phyloP scores from a whole-genome alignment of 2,329 filamentous ascomycete genomes.

The Aspergillus carbonarius region DNA sequence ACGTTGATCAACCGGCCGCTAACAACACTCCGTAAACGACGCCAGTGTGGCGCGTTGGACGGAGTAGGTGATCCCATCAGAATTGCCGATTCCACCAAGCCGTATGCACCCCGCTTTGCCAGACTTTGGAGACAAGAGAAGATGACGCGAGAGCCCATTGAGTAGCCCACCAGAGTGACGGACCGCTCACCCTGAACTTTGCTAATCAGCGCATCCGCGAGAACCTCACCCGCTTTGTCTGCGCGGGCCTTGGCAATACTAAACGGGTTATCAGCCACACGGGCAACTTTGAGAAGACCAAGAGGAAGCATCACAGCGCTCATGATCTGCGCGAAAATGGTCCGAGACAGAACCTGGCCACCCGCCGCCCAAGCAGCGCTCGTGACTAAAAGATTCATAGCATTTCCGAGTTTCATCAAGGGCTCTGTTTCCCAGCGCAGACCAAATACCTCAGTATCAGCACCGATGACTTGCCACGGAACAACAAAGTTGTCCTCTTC shows the following conservation, averaged over 20 bases:
- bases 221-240: constrained; percentile 74
- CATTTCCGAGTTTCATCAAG: constrained; percentile 72
- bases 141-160: constrained; percentile 76
- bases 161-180: constrained; percentile 78
- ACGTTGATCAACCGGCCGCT: constrained; percentile 83
- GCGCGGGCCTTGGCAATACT: constrained; percentile 72
- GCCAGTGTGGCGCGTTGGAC: constrained; percentile 70
- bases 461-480: constrained; percentile 75
- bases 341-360: constrained; percentile 70
- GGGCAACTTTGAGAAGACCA: constrained; percentile 63
- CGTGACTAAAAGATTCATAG: constrained; percentile 73
- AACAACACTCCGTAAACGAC: constrained; percentile 72
- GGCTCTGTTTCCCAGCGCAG: constrained; percentile 80
- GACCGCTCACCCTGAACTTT: constrained; percentile 78
- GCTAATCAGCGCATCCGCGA: constrained; percentile 80
- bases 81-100: constrained; percentile 78
- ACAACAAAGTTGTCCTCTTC: constrained; percentile 69
- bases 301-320: constrained; percentile 68
- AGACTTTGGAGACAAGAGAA: constrained; percentile 77
- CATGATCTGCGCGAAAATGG: constrained; percentile 66
- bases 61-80: constrained; percentile 80
- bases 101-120: constrained; percentile 76
- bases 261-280: constrained; percentile 78
- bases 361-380: constrained; percentile 80
- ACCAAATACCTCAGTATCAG: constrained; percentile 74